These are phyloP conservation scores for Spiraea crenata DNA, from an alignment of 331 rosid species.

Conservation along the genomic window DNA sequence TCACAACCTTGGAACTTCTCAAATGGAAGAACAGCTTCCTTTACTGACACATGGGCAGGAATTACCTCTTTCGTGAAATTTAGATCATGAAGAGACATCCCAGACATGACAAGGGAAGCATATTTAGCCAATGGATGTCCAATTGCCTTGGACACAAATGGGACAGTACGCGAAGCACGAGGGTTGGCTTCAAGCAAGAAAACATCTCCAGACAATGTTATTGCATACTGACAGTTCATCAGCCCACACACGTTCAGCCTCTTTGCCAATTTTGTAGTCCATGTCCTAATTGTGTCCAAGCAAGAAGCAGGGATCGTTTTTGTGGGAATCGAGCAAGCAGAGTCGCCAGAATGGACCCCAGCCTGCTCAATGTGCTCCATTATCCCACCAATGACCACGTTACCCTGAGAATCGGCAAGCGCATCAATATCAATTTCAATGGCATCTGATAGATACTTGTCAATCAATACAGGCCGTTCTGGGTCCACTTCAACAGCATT, in stretches of 20 bases:
- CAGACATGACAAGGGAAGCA: conserved; percentile 97
- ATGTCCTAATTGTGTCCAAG: conserved; percentile 71
- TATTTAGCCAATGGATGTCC: conserved; percentile 97
- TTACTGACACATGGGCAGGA: conserved; percentile 81
- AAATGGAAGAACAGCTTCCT: conserved; percentile 98
- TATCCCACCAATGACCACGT: conserved; percentile 96
- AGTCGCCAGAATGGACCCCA: conserved; percentile 97
- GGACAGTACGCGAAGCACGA: conserved; percentile 90
- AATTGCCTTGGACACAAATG: conserved; percentile 96
- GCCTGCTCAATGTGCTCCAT: conserved; percentile 99
- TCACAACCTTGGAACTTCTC: conserved; percentile 93
- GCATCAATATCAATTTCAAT: conserved; percentile 94
- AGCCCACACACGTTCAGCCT: conserved; percentile 83
- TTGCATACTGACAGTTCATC: conserved; percentile 96
- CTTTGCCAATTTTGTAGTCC: conserved; percentile 86
- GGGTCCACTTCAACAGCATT: conserved; percentile 97
- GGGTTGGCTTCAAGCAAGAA: conserved; percentile 97
- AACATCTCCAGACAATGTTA: conserved; percentile 66
- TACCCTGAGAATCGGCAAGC: conserved; percentile 82
- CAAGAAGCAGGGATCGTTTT: conserved; percentile 70
- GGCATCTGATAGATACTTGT: conserved; percentile 87
- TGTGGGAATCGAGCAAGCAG: conserved; percentile 91
- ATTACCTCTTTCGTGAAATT: conserved; percentile 78
- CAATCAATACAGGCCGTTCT: conserved; percentile 86
- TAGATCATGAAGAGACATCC: conserved; percentile 77